These are phyloP conservation scores for Aspergillus saccharolyticus DNA, from an alignment of 495 filamentous ascomycete species.

Conservation along the genomic window DNA sequence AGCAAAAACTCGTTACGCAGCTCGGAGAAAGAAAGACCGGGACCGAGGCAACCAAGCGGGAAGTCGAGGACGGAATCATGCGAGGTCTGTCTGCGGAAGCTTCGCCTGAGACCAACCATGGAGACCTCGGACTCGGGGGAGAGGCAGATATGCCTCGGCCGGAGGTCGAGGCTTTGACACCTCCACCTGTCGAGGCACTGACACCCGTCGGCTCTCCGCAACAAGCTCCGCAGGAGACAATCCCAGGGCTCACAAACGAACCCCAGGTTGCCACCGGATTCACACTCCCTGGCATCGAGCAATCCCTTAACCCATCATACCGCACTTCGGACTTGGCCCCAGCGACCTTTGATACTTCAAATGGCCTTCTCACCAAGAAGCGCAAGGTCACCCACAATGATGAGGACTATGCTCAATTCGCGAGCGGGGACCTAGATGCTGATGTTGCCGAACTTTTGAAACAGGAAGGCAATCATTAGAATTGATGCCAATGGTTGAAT, in stretches of 20 bases:
- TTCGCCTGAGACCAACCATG: constrained; percentile 32
- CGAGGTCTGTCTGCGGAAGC: constrained; percentile 59
- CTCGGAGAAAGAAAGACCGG: constrained; percentile 55
- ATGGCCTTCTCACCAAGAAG: constrained; percentile 56
- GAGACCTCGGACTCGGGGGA: constrained; percentile 33
- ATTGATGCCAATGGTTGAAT: not conserved
- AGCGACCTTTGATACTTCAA: constrained; percentile 25
- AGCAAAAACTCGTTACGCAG: constrained; percentile 58
- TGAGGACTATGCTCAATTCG: constrained; percentile 67
- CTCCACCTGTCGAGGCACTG: constrained; percentile 55
- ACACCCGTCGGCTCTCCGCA: constrained; percentile 45
- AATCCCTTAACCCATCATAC: constrained; percentile 38
- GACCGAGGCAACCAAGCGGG: constrained; percentile 71
- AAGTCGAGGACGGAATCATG: constrained; percentile 88
- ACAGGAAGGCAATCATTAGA: constrained; percentile 36
- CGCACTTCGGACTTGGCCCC: constrained; percentile 41
- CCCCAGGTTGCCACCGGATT: constrained; percentile 22
- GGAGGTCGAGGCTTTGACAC: constrained; percentile 77
- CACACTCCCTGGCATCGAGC: constrained; percentile 34
- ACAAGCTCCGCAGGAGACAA: constrained; percentile 22
- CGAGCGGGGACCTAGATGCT: constrained; percentile 65
- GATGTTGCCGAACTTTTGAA: constrained; percentile 78
- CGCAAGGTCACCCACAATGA: constrained; percentile 65
- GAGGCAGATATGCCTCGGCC: constrained; percentile 57
- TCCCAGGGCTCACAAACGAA: constrained; percentile 22